Base-by-base conservation (phyloP, 2,329 filamentous ascomycete species). In the Cladosporium sp. region DNA sequence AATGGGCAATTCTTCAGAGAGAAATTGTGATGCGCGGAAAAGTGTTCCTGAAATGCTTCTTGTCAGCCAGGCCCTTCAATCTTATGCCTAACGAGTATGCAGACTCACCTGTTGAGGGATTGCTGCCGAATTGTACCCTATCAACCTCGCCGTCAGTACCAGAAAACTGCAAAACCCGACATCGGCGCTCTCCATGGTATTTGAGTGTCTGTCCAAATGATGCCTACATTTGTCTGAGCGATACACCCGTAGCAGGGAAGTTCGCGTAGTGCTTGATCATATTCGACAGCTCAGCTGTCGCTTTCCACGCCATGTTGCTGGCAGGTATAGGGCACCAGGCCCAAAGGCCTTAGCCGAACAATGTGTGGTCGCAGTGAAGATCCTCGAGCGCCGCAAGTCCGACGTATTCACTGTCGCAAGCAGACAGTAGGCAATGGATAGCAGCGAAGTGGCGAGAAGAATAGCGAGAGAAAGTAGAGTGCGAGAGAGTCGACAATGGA, bases 181-280 rank as follows among this genome's bases (percentile, higher is more conserved):
- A 42, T 44, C 50, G 50, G 37, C 50, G 22, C 35, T 39, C n/a
- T 7, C 35, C 22, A 22, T 40, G 34, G 45, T 22, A 45, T 34
- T 34, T 50, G 22, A n/a, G n/a, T n/a, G n/a, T 32, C 22, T 24
- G 35, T 24, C 64, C 82, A 69, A 78, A 93, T 90, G 97, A 97
- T 74, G 97, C 93, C 58, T 97, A 93, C 94, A 99, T 99, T 82
- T 99, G 94, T 74, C 94, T 85, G 75, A 99, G 82, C 73, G 92
- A 97, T 68, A 95, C 90, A 69, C 94, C 94, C 13, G 94, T 99
- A 61, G 94, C 94, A 64, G 94, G 94, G 76, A 97, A 99, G 76
- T 86, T 91, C 74, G 91, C 90, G 83, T 97, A 97, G 78, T 97
- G 91, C 76, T 88, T 86, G 87, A 97, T 97, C 80, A 89, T 96